phyloP scores from a whole-genome alignment of 345 rosid species.

The Ceriops tagal region DNA sequence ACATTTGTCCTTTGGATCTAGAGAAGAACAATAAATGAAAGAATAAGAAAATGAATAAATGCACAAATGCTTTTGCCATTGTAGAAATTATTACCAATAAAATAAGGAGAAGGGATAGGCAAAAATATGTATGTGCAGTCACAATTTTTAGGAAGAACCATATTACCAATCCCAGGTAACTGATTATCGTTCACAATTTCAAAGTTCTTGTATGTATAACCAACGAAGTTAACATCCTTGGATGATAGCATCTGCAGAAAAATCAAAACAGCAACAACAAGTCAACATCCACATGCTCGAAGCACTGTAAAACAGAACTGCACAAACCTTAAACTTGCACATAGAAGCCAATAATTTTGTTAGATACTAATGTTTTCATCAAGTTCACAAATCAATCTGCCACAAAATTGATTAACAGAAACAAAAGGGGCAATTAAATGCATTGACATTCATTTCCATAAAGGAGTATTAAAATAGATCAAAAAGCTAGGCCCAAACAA shows the following conservation, averaged over 20 bases:
- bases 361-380: background rate
- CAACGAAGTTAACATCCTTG: constrained; percentile 35
- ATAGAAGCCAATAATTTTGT: background rate
- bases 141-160: background rate
- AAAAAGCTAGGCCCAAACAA: background rate
- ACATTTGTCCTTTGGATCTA: too few species aligned
- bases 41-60: too few species aligned
- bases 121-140: background rate
- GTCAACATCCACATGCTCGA: background rate
- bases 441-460: background rate
- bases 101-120: background rate
- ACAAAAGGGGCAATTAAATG: background rate
- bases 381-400: background rate
- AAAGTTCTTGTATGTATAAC: constrained; percentile 36
- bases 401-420: background rate
- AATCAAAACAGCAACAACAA: constrained; percentile 8
- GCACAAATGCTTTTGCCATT: background rate
- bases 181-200: constrained; percentile 33
- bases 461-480: background rate
- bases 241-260: constrained; percentile 25
- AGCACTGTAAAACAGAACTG: background rate
- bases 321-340: background rate
- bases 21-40: too few species aligned
- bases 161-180: constrained; percentile 32
- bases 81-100: background rate